Conservation (phyloP, 768 basidiomycete species). For the Sarcodon sp. region DNA sequence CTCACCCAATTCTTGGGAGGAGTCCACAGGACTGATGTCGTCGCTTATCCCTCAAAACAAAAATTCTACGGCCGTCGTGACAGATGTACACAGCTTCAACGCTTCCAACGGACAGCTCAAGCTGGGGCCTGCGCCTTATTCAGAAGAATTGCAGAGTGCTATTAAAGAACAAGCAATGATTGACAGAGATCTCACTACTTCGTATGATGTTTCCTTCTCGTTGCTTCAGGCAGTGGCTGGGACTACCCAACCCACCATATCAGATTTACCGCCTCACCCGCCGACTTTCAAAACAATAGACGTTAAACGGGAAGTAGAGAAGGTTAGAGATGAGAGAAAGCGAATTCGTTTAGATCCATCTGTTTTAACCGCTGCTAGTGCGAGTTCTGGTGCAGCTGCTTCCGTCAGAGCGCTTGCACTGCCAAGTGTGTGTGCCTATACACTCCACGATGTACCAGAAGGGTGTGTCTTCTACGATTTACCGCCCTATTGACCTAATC, state of each 20-base stretch:
- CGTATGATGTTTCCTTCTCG: constrained; percentile 47
- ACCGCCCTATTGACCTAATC: not conserved
- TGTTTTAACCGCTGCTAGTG: constrained; percentile 40
- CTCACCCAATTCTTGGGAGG: constrained; percentile 64
- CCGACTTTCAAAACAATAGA: constrained; percentile 76
- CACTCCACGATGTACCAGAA: constrained; percentile 89
- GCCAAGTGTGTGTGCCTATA: constrained; percentile 93
- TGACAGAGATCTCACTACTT: constrained; percentile 53
- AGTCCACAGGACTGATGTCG: constrained; percentile 73
- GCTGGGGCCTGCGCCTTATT: constrained; percentile 70
- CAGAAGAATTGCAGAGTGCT: constrained; percentile 72
- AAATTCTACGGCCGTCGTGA: constrained; percentile 33
- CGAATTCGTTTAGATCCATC: constrained; percentile 84
- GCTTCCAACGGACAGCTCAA: constrained; percentile 65
- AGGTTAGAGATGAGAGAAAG: constrained; percentile 81
- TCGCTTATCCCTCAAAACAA: constrained; percentile 58
- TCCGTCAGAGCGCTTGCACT: constrained; percentile 51
- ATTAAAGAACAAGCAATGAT: constrained; percentile 73
- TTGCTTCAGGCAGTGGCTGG: constrained; percentile 40
- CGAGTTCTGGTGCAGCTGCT: constrained; percentile 43
- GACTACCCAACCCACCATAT: constrained; percentile 46
- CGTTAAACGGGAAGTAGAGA: constrained; percentile 83
- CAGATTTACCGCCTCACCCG: constrained; percentile 74
- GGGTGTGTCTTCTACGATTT: constrained; percentile 42
- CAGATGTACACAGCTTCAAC: constrained; percentile 67